phyloP scores from a whole-genome alignment of 495 filamentous ascomycete genomes.

The Tirmania nivea region DNA sequence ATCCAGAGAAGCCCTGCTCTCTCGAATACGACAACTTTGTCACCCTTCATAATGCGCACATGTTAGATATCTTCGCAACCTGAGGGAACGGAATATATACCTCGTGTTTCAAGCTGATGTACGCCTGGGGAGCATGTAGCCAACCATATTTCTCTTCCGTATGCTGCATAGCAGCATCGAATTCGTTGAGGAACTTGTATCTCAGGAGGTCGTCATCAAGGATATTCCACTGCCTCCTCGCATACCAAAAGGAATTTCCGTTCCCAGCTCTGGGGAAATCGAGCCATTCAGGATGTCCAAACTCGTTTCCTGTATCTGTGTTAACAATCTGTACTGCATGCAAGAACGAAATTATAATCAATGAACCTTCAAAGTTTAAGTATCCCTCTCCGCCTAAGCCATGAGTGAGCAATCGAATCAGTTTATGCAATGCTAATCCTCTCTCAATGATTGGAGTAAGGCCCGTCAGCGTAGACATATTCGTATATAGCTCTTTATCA shows the following conservation, averaged over 20 bases:
- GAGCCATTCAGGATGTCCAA: conserved; percentile 97
- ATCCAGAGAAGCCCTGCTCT: conserved; percentile 74
- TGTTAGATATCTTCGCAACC: conserved; percentile 66
- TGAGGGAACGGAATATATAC: conserved; percentile 84
- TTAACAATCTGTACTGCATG: neutral
- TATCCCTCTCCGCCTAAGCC: conserved; percentile 90
- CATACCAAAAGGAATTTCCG: conserved; percentile 91
- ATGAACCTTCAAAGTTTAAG: conserved; percentile 74
- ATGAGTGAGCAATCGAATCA: conserved; percentile 89
- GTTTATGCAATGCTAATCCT: conserved; percentile 82
- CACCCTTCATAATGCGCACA: conserved; percentile 51
- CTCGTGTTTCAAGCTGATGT: conserved; percentile 85
- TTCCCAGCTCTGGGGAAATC: conserved; percentile 94
- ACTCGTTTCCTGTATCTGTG: conserved; percentile 43
- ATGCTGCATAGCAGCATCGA: conserved; percentile 77
- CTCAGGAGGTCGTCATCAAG: conserved; percentile 67
- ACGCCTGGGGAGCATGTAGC: conserved; percentile 71
- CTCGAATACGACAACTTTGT: conserved; percentile 95
- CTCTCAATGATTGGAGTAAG: conserved; percentile 79
- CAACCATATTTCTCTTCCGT: conserved; percentile 79
- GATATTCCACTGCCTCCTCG: conserved; percentile 82
- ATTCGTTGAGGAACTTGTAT: conserved; percentile 83
- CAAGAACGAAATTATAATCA: neutral
- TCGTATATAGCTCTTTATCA: conserved; percentile 89
- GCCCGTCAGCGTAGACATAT: conserved; percentile 74